A percentile compares a stretch with the other conserved stretches of the same genome.
These are phyloP conservation scores for Neonectria faginata DNA, from an alignment of 2,329 filamentous ascomycete species.

Conservation along the genomic window DNA sequence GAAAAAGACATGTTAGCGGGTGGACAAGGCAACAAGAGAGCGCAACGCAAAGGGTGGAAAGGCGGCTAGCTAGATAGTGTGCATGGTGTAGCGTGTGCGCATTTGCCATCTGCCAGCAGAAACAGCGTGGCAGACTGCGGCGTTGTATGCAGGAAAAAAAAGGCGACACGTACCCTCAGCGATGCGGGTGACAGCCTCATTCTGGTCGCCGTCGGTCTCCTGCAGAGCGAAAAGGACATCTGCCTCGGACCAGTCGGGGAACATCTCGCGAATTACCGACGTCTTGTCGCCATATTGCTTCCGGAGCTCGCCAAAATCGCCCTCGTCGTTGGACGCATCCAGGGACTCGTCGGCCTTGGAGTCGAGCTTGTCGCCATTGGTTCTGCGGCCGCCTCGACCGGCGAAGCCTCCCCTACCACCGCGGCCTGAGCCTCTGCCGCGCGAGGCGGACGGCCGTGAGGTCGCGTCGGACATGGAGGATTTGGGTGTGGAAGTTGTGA, in stretches of 20 bases:
- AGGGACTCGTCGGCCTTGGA: conserved; percentile 70
- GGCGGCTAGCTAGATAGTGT: conserved; percentile 18
- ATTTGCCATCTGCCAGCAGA: conserved; percentile 14
- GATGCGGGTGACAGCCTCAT: conserved; percentile 80
- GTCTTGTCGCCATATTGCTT: conserved; percentile 87
- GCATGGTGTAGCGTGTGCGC: conserved; percentile 21
- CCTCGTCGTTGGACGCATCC: conserved; percentile 79
- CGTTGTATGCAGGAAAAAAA: conserved; percentile 27
- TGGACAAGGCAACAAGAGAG: conserved; percentile 8
- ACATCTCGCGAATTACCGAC: conserved; percentile 88
- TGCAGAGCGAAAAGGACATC: conserved; percentile 93
- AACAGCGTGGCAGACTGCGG: conserved; percentile 33
- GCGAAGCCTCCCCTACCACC: conserved; percentile 84
- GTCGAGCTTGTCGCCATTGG: conserved; percentile 77
- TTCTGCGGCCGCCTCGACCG: conserved; percentile 77
- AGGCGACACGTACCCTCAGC: conserved; percentile 72
- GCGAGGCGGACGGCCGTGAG: conserved; percentile 82
- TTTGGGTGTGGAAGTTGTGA: conserved; percentile 51
- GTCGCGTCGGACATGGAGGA: conserved; percentile 92
- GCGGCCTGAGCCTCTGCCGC: conserved; percentile 90
- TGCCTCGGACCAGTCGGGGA: conserved; percentile 94
- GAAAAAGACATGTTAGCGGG: conserved; percentile 46
- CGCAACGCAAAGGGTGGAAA: conserved; percentile 10
- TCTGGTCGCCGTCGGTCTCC: conserved; percentile 85
- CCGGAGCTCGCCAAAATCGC: conserved; percentile 92